These are phyloP conservation scores for Barnettozyma siamensis DNA, from an alignment of 805 yeast species.

Conservation along the genomic window DNA sequence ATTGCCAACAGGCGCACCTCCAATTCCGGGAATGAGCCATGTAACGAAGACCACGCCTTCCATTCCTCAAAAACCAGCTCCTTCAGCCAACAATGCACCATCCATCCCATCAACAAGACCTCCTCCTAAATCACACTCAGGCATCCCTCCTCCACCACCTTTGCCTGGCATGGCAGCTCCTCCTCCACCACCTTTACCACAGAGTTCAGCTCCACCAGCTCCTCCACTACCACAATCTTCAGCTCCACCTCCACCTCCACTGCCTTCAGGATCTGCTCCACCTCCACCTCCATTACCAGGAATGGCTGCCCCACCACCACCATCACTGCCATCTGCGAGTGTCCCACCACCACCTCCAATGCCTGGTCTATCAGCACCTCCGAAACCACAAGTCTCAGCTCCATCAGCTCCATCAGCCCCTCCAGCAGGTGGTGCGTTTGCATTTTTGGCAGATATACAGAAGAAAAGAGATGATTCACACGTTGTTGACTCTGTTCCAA, in stretches of 20 bases:
- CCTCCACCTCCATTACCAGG: slow-evolving; percentile 5
- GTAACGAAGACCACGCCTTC: slow-evolving; percentile 15
- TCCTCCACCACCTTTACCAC: slow-evolving; percentile 8
- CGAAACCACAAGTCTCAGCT: slow-evolving; percentile 14
- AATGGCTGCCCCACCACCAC: slow-evolving; percentile 5
- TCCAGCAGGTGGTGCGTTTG: slow-evolving; percentile 38
- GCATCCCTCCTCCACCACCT: slow-evolving; percentile 20
- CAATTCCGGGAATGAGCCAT: slow-evolving; percentile 16
- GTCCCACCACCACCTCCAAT: slow-evolving; percentile 24
- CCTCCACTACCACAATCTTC: slow-evolving; percentile 17
- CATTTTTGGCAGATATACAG: slow-evolving; percentile 55
- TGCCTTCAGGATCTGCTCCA: slow-evolving; percentile 24
- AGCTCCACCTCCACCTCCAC: slow-evolving; percentile 17
- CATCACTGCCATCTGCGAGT: slow-evolving; percentile 11
- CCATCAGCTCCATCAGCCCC: slow-evolving; percentile 18
- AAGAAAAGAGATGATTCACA: slow-evolving; percentile 45
- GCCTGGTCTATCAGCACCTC: slow-evolving; percentile 7
- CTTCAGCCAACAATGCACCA: slow-evolving; percentile 12
- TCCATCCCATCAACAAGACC: slow-evolving; percentile 24
- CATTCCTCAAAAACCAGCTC: slow-evolving; percentile 14
- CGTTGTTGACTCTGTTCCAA: slow-evolving; percentile 39
- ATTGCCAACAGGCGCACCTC: slow-evolving; percentile 20
- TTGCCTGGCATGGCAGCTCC: slow-evolving; percentile 9
- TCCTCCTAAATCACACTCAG: slow-evolving; percentile 16
- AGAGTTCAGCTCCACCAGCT: slow-evolving; percentile 12